A percentile compares a stretch with the other conserved stretches of the same genome.
Evolutionary conservation across 495 filamentous ascomycete species (phyloP).

Genomic region (Apodospora peruviana): DNA sequence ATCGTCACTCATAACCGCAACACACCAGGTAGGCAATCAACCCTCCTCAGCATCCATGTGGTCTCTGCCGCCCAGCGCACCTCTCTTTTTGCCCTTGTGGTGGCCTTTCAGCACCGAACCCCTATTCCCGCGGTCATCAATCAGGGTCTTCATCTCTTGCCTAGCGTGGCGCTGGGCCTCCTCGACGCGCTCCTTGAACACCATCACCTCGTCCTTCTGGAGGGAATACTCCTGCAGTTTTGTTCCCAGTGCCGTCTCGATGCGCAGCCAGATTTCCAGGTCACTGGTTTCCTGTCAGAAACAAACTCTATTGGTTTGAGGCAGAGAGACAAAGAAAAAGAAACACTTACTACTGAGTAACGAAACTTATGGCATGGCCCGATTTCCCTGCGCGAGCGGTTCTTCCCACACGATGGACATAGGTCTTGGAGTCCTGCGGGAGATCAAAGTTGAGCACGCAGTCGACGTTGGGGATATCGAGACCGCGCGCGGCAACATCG

Average conservation of each 20-base stretch:
- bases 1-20: no score
- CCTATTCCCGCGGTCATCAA: slow-evolving; percentile 68
- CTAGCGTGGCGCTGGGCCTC: slow-evolving; percentile 82
- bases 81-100: slow-evolving; percentile 53
- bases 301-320: no score
- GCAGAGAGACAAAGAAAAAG: no score
- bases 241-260: slow-evolving; percentile 75
- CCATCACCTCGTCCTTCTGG: slow-evolving; percentile 79
- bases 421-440: slow-evolving; percentile 79
- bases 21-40: slow-evolving; percentile 15
- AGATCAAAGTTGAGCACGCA: slow-evolving; percentile 85
- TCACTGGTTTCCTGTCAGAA: slow-evolving; percentile 40
- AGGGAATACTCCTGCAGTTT: slow-evolving; percentile 61
- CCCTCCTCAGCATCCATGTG: slow-evolving; percentile 84
- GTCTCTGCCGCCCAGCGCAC: slow-evolving; percentile 43
- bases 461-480: slow-evolving; percentile 92
- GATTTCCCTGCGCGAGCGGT: slow-evolving; percentile 86
- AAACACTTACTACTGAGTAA: slow-evolving; percentile 68
- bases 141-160: slow-evolving; percentile 73
- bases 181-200: slow-evolving; percentile 68
- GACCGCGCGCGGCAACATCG: slow-evolving; percentile 87
- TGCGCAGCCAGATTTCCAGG: slow-evolving; percentile 76
- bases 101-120: slow-evolving; percentile 54
- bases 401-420: slow-evolving; percentile 90
- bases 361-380: slow-evolving; percentile 73